phyloP scores from a whole-genome alignment of 2,329 filamentous ascomycete species.

The Metarhizium rileyi region DNA sequence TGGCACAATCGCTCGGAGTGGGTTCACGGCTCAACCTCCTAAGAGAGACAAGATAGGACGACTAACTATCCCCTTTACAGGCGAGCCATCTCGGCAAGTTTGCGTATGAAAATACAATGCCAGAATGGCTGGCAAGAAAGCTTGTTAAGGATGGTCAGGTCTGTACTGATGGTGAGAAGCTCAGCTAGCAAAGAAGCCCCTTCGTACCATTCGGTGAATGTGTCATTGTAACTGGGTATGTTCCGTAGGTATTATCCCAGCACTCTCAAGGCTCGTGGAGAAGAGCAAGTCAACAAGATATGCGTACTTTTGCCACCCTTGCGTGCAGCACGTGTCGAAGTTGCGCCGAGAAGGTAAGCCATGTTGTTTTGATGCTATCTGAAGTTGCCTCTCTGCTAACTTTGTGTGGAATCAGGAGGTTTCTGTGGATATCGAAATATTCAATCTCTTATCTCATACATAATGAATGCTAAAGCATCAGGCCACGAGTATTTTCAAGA shows the following conservation, averaged over 20 bases:
- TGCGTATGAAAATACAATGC: conserved; percentile 7
- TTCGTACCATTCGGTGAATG: not conserved
- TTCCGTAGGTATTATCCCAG: conserved; percentile 45
- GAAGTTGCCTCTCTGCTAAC: not conserved
- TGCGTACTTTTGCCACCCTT: conserved; percentile 71
- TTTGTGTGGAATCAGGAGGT: conserved; percentile 43
- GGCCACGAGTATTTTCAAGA: conserved; percentile 52
- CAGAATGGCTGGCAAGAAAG: conserved; percentile 5
- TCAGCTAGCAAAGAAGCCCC: not conserved
- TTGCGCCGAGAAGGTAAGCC: conserved; percentile 58
- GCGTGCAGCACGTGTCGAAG: conserved; percentile 72
- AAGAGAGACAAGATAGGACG: not conserved
- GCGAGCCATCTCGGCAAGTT: conserved; percentile 7
- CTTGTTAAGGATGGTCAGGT: conserved; percentile 4
- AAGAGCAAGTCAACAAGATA: conserved; percentile 52
- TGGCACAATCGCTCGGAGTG: not conserved
- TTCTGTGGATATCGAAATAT: conserved; percentile 96
- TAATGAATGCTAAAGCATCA: conserved; percentile 47
- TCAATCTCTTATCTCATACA: conserved; percentile 78
- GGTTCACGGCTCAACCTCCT: not conserved
- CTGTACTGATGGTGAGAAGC: conserved; percentile 6
- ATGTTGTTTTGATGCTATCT: not conserved
- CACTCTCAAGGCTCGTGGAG: conserved; percentile 53
- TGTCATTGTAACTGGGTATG: not conserved
- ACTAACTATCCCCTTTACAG: conserved; percentile 3